Percentiles rank a stretch among this genome's conserved stretches.
Evolutionary conservation across 805 yeast species (phyloP).

Genomic region (Zygoascus ofunaensis): DNA sequence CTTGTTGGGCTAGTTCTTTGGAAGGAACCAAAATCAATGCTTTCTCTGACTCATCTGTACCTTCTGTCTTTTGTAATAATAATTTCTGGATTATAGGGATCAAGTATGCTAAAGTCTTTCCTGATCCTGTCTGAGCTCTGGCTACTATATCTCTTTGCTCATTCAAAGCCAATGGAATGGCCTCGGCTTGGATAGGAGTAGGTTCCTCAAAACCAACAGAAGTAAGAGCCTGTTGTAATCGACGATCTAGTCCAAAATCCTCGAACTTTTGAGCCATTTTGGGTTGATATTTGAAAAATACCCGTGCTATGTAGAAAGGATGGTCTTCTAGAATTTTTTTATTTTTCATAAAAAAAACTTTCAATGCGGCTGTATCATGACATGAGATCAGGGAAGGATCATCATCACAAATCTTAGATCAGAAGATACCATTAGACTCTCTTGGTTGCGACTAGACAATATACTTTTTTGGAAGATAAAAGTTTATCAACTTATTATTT

Average conservation of each 20-base stretch:
- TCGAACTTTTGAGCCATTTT: slow-evolving; percentile 39
- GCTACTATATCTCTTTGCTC: slow-evolving; percentile 90
- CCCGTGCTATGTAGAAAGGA: neutral
- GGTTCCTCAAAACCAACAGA: slow-evolving; percentile 76
- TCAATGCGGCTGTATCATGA: too few relatives aligned
- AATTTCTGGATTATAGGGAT: slow-evolving; percentile 67
- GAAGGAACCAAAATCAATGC: slow-evolving; percentile 86
- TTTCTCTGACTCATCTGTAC: slow-evolving; percentile 28
- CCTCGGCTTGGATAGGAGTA: slow-evolving; percentile 79
- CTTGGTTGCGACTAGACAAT: too few relatives aligned
- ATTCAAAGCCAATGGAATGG: slow-evolving; percentile 86
- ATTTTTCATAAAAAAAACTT: too few relatives aligned
- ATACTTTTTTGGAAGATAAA: too few relatives aligned
- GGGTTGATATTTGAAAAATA: neutral
- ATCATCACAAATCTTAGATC: too few relatives aligned
- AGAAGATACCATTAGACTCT: too few relatives aligned
- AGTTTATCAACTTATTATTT: too few relatives aligned
- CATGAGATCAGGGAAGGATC: too few relatives aligned
- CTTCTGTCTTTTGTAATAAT: slow-evolving; percentile 8
- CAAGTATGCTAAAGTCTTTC: slow-evolving; percentile 86
- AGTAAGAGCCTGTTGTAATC: slow-evolving; percentile 76
- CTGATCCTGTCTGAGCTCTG: slow-evolving; percentile 91
- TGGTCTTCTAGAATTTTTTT: neutral
- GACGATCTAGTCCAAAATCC: slow-evolving; percentile 68
- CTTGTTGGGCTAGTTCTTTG: slow-evolving; percentile 84